These are phyloP conservation scores for Monilinia fructigena DNA, from an alignment of 2,329 filamentous ascomycete species.

Conservation along the genomic window DNA sequence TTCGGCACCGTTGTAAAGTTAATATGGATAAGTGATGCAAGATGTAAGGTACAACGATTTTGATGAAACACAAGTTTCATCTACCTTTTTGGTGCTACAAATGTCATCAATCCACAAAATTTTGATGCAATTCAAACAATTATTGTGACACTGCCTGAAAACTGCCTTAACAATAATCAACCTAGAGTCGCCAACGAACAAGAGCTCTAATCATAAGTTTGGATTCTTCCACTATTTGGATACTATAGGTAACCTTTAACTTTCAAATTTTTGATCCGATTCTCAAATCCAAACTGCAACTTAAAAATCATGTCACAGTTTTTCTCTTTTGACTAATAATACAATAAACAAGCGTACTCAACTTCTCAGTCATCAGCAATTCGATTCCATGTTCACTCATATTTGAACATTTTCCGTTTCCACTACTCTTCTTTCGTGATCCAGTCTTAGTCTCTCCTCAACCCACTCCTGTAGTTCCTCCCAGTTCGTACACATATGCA, in stretches of 20 bases:
- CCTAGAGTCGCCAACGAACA: too few relatives aligned
- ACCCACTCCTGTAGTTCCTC: constrained; percentile 13
- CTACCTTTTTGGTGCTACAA: neutral
- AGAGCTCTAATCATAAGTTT: too few relatives aligned
- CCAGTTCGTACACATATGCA: constrained; percentile 16
- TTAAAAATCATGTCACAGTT: too few relatives aligned
- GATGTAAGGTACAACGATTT: neutral
- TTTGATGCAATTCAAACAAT: neutral
- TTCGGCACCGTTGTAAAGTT: neutral
- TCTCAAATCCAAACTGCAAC: too few relatives aligned
- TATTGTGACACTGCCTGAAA: neutral
- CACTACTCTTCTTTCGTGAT: neutral
- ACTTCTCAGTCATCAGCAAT: too few relatives aligned
- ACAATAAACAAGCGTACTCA: neutral
- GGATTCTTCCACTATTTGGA: too few relatives aligned
- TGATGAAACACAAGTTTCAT: neutral
- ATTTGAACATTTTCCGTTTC: neutral
- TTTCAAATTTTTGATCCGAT: too few relatives aligned
- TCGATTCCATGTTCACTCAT: neutral
- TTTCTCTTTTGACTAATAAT: too few relatives aligned
- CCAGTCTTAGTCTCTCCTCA: neutral
- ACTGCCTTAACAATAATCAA: too few relatives aligned
- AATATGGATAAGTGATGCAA: neutral
- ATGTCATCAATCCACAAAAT: neutral
- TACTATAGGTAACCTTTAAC: too few relatives aligned